Evolutionary conservation across 345 rosid species (phyloP).

Genomic region (Limnanthes douglasii): DNA sequence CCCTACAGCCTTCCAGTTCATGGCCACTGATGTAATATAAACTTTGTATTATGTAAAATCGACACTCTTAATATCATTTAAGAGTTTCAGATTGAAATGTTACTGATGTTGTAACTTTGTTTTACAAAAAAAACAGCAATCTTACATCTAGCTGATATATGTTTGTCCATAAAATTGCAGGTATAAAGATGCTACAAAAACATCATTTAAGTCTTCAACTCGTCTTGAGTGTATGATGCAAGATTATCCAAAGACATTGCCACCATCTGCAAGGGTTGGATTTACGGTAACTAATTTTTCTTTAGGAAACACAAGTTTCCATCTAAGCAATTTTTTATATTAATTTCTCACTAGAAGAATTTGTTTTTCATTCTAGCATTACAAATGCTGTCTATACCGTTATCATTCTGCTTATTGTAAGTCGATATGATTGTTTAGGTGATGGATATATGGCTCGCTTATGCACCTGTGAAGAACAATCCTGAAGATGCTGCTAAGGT

Average conservation of each 20-base stretch:
- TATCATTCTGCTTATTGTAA: neutral
- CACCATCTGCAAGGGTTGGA: constrained; percentile 79
- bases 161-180: no score
- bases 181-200: constrained; percentile 85
- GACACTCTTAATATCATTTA: no score
- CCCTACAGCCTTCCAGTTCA: no score
- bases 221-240: constrained; percentile 99
- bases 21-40: no score
- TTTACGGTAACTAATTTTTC: constrained; percentile 48
- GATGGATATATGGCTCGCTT: constrained; percentile 80
- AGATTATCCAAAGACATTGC: constrained; percentile 91
- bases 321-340: neutral
- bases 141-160: no score
- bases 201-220: constrained; percentile 82
- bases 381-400: no score
- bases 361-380: no score
- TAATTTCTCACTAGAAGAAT: no score
- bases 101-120: neutral
- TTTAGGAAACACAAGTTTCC: neutral
- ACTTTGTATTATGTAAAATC: no score
- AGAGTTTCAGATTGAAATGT: no score
- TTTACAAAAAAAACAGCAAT: neutral
- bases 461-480: constrained; percentile 89
- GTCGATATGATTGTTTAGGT: constrained; percentile 23
- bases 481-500: constrained; percentile 97